Evolutionary conservation across 148 eudicot genomes (phyloP).

Genomic region (Talinum fruticosum): DNA sequence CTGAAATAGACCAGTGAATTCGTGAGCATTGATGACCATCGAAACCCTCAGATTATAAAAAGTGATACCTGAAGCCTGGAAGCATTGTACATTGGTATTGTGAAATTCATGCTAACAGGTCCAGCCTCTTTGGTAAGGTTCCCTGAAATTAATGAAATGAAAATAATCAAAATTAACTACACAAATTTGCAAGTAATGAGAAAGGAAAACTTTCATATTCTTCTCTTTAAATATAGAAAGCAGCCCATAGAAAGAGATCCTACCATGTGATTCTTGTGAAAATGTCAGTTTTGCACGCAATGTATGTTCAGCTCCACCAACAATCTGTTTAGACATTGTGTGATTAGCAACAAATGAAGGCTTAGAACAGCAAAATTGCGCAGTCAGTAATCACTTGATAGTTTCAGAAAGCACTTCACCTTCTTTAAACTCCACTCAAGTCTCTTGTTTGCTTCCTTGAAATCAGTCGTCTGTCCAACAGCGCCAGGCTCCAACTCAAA

Average conservation of each 20-base stretch:
- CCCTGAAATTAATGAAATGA: conserved; percentile 36
- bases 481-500: conserved; percentile 91
- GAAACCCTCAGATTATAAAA: not conserved
- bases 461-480: conserved; percentile 88
- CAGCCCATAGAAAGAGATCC: not conserved
- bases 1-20: not conserved
- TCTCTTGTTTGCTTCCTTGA: conserved; percentile 83
- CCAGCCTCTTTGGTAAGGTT: conserved; percentile 96
- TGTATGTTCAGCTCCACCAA: conserved; percentile 92
- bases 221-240: not conserved
- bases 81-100: conserved; percentile 93
- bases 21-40: not conserved
- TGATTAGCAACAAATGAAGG: conserved; percentile 21
- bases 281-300: conserved; percentile 84
- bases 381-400: not conserved
- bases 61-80: conserved; percentile 83
- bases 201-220: not conserved
- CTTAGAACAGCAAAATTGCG: not conserved
- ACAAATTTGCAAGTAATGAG: not conserved
- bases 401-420: conserved; percentile 37
- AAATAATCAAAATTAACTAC: conserved; percentile 13
- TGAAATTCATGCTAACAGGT: conserved; percentile 95
- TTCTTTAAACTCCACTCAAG: conserved; percentile 86
- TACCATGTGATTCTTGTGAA: conserved; percentile 91
- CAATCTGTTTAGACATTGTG: conserved; percentile 52